A percentile compares a stretch with the other conserved stretches of the same genome.
Conservation (phyloP, 306 rosid genomes). For the Ormosia semicastrata region DNA sequence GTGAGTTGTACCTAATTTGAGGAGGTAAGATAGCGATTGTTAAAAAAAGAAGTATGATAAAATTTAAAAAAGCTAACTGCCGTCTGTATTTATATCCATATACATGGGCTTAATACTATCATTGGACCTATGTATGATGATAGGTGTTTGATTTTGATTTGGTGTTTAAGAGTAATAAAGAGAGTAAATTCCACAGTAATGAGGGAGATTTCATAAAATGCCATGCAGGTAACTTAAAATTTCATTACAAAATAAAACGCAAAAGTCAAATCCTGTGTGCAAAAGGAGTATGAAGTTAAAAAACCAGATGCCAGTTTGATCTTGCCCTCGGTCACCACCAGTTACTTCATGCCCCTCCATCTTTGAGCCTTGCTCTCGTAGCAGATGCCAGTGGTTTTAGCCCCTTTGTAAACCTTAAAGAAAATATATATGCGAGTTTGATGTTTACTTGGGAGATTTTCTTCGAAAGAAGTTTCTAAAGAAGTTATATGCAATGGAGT, state of each 20-base stretch:
- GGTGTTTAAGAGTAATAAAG: neutral
- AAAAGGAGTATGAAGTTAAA: neutral
- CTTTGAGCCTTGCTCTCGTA: neutral
- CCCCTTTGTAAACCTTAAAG: too few relatives aligned
- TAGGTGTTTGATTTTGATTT: neutral
- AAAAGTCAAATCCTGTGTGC: neutral
- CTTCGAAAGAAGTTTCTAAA: neutral
- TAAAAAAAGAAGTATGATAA: too few relatives aligned
- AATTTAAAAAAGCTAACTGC: neutral
- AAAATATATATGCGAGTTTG: neutral
- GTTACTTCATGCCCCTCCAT: neutral
- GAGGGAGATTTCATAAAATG: neutral
- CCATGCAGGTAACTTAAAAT: neutral
- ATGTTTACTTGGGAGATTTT: neutral
- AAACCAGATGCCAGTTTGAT: neutral
- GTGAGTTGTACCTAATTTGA: neutral
- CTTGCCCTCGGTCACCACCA: neutral
- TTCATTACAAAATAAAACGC: neutral
- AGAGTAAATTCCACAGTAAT: neutral
- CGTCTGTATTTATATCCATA: neutral
- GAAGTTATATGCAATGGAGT: conserved; percentile 29
- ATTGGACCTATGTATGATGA: neutral
- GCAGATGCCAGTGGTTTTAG: neutral
- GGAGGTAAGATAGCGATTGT: neutral
- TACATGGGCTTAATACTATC: neutral